Evolutionary conservation across 352 stramenopile species (phyloP), one percentile per base, ranked within the genome.

Genomic region (Phytophthora litchii): DNA sequence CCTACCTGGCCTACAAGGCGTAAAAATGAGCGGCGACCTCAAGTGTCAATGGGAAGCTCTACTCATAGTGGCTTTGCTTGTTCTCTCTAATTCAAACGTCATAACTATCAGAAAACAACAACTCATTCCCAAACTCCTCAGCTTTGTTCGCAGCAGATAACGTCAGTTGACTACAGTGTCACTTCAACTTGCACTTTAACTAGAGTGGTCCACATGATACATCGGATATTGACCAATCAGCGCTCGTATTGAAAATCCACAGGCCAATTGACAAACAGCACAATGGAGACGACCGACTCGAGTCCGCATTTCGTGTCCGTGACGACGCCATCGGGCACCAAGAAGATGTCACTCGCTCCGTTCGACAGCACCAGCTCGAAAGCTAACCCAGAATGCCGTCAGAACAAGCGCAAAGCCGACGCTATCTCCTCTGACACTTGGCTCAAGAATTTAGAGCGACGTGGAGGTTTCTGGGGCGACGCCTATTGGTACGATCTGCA

Each of bases 1-100:
- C 88, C 35, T 99, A 98, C 74, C 65, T 98, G 25, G 64, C 54
- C n/a, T 67, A 94, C 79, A 88, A 89, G 75, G 70, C 72, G 16
- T 88, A 82, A 67, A 82, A 67, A 14, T 25, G 27, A 23, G 20
- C 35, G 14, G 16, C 32, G 41, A 32, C 19, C 14, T 42, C 9
- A 29, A 9, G 14, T 20, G 17, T 14, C 17, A 25, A 20, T 19
- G 42, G 17, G 23, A 41, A 8, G 16, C 23, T 41, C 23, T 47
- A 50, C 16, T 45, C 41, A 9, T 23, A 20, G 38, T 41, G 37
- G 29, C 38, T 64, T 51, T 50, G 36, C 44, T 34, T 43, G 40
- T 59, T 59, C 37, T 38, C 34, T 38, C 27, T 16, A 12, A 25
- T 56, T 20, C 16, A 10, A 56, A 45, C 13, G 25, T 57, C 49